Conservation (phyloP, 768 basidiomycete genomes). For the Macrolepiota albuminosa region DNA sequence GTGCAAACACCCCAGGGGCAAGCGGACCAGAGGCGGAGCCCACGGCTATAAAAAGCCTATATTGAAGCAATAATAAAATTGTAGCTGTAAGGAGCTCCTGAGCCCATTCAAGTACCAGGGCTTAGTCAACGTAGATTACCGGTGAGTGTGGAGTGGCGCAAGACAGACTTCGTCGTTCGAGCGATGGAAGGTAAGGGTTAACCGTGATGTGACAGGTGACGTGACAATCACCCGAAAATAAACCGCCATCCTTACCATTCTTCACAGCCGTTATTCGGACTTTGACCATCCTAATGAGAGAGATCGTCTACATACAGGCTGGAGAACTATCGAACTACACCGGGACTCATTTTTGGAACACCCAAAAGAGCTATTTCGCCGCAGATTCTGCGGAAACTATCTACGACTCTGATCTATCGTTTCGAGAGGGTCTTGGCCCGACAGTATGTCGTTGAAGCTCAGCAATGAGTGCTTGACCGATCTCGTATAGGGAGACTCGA, state of each 20-base stretch:
- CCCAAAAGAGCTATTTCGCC: conserved; percentile 66
- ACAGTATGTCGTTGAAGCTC: conserved; percentile 33
- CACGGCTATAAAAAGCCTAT: too few relatives aligned
- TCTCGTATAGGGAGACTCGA: conserved; percentile 35
- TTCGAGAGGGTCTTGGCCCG: conserved; percentile 51
- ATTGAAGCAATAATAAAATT: too few relatives aligned
- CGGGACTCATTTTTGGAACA: conserved; percentile 81
- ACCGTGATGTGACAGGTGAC: conserved; percentile 12
- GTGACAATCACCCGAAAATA: conserved; percentile 10
- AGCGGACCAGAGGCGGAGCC: background rate
- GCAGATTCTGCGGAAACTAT: conserved; percentile 37
- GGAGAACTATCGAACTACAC: conserved; percentile 62
- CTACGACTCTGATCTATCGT: conserved; percentile 56
- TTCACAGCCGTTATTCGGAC: background rate
- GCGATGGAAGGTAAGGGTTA: background rate
- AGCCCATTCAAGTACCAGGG: background rate
- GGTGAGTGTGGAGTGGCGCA: background rate
- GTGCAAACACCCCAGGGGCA: background rate
- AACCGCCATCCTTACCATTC: background rate
- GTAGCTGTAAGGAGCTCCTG: background rate
- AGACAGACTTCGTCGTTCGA: too few relatives aligned
- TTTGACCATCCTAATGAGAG: conserved; percentile 45
- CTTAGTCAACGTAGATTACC: background rate
- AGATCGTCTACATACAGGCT: conserved; percentile 77
- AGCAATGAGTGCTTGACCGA: background rate